Base-by-base conservation (phyloP, 192 early-diverging fungal genomes). In the Coemansia sp. region DNA sequence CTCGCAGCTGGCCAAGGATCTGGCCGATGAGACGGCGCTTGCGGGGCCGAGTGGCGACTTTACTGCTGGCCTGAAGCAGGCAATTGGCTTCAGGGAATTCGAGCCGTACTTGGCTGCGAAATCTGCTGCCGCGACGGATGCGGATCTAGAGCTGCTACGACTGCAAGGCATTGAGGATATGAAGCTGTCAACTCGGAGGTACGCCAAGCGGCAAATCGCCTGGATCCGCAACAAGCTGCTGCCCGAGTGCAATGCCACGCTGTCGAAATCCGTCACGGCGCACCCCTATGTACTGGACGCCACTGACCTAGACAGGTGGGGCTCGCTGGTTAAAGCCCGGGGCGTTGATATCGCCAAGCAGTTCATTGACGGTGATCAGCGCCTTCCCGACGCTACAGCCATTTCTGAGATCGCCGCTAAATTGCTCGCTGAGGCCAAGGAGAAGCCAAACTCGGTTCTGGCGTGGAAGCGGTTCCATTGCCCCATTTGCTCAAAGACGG, bases 21-120 rank as follows among this genome's bases (percentile, higher is more conserved):
- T 64, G 44, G 11, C 24, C 10, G 59, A 45, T 19, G 42, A 68
- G 0, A 19, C 36, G 8, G 56, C 33, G 1, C 33, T 56, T 7
- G 50, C 39, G 36, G 64, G 57, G 16, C 31, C 54, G 27, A 63
- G 59, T 24, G 67, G 59, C 42, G 63, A 57, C 42, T 75, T 72
- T 34, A 65, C 75, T 16, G 17, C 36, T 0, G 74, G 74, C 6
- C 50, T 77, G 4, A 57, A 66, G 37, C 79, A 70, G 59, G 67
- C 84, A 31, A 81, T 85, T 74, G 95, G 96, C 0, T 96, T 94
- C 73, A 93, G 96, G 67, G 95, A 96, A 69, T 95, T 95, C 72
- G 84, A 89, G 42, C 70, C 81, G 4, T 95, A 94, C 64, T 83
- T 95, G 29, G 63, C 59, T 0, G n/a, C 62, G n/a, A 27, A 16